phyloP scores from a whole-genome alignment of 2,329 filamentous ascomycete genomes.

The Phialophora expanda region DNA sequence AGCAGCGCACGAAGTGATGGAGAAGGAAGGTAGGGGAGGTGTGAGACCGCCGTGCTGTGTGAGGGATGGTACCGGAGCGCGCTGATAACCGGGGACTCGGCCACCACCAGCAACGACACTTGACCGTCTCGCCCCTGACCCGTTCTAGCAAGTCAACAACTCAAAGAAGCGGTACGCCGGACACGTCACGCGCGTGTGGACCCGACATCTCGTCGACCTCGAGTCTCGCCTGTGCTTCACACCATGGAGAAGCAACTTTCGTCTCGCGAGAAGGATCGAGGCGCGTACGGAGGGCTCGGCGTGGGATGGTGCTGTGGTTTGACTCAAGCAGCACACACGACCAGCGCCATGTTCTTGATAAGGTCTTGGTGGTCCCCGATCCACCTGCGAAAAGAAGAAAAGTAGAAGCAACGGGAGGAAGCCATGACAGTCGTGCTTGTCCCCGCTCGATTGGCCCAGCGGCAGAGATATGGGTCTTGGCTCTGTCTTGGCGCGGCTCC shows the following conservation, averaged over 20 bases:
- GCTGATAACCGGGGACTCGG: not conserved
- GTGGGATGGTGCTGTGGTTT: not conserved
- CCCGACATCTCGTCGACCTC: not conserved
- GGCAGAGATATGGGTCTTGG: constrained; percentile 27
- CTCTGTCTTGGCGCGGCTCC: constrained; percentile 25
- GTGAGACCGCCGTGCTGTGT: not conserved
- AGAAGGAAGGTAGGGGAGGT: not conserved
- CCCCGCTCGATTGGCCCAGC: constrained; percentile 24
- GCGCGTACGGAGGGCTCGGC: not conserved
- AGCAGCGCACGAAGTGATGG: not conserved
- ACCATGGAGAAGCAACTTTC: not conserved
- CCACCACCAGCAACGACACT: not conserved
- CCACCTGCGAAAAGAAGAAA: constrained; percentile 10
- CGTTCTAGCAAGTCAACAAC: not conserved
- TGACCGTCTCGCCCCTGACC: not conserved
- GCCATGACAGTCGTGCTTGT: constrained; percentile 19
- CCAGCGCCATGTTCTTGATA: not conserved
- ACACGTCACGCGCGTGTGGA: not conserved
- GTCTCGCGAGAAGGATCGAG: not conserved
- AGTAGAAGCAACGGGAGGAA: constrained; percentile 10
- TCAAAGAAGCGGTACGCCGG: not conserved
- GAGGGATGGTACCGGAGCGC: not conserved
- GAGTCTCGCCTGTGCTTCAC: not conserved
- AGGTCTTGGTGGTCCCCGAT: not conserved
- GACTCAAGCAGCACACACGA: not conserved